Percentiles rank a stretch among this genome's conserved stretches.
These are phyloP conservation scores for Rhododendron ferrugineum DNA, from an alignment of 148 eudicot genomes.

Conservation along the genomic window DNA sequence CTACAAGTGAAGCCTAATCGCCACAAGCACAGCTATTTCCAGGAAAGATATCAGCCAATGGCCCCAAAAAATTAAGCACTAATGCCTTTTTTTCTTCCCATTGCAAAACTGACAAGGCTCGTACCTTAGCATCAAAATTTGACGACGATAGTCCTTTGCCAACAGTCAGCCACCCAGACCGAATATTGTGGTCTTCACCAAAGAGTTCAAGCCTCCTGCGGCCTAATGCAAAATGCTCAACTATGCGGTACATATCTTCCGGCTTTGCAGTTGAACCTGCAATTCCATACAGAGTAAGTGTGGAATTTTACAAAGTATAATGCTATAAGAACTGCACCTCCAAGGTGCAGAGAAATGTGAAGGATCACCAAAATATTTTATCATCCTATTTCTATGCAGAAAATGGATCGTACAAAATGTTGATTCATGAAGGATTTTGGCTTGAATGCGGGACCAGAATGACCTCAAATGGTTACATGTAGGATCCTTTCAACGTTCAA, in stretches of 20 bases:
- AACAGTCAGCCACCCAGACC: slow-evolving; percentile 89
- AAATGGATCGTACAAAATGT: background rate
- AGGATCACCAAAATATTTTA: background rate
- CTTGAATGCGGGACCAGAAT: background rate
- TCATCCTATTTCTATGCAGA: background rate
- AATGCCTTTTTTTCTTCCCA: background rate
- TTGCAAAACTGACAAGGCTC: background rate
- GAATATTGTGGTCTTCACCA: slow-evolving; percentile 91
- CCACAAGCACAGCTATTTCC: background rate
- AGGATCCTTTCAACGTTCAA: background rate
- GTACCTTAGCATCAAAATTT: background rate
- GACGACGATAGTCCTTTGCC: background rate
- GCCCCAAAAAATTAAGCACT: background rate
- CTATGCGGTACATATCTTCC: slow-evolving; percentile 85
- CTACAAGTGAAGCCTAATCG: background rate
- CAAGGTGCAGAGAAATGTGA: background rate
- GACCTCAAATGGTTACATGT: background rate
- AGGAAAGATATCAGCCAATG: background rate
- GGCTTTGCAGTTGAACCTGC: slow-evolving; percentile 74
- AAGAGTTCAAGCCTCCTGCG: slow-evolving; percentile 90
- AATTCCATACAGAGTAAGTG: background rate
- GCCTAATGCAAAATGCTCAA: slow-evolving; percentile 97
- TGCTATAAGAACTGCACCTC: background rate
- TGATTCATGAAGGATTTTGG: background rate
- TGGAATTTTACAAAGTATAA: background rate